A percentile compares a stretch with the other conserved stretches of the same genome.
Conservation (phyloP, 805 yeast species). For the Sporopachydermia lactativora region DNA sequence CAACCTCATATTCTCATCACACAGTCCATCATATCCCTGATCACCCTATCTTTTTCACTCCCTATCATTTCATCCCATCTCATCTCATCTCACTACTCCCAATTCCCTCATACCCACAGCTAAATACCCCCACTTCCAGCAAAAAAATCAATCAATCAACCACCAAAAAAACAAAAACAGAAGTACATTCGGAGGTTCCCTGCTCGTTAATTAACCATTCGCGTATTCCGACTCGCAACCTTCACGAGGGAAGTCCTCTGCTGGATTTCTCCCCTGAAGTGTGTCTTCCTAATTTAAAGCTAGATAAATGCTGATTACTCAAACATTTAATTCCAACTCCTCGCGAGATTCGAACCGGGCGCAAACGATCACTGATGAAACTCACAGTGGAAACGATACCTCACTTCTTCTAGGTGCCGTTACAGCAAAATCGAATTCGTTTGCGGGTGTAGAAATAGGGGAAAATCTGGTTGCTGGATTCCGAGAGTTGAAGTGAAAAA, state of each 20-base stretch:
- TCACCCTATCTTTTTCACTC: no score
- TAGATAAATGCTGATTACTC: neutral
- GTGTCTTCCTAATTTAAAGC: constrained; percentile 1
- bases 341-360: constrained; percentile 1
- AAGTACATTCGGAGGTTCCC: neutral
- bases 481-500: no score
- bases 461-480: no score
- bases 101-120: no score
- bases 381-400: neutral
- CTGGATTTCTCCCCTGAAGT: constrained; percentile 1
- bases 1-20: no score
- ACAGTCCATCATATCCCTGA: no score
- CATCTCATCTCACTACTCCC: no score
- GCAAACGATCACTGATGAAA: neutral
- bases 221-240: constrained; percentile 1
- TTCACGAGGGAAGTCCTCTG: constrained; percentile 1
- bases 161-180: neutral
- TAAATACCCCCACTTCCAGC: no score
- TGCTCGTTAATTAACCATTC: neutral
- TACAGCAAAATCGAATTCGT: neutral
- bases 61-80: no score
- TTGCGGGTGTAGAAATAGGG: neutral
- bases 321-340: neutral
- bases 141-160: neutral
- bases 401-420: neutral